phyloP scores from a whole-genome alignment of 108 stramenopile genomes.

The Craspedostauros australis region DNA sequence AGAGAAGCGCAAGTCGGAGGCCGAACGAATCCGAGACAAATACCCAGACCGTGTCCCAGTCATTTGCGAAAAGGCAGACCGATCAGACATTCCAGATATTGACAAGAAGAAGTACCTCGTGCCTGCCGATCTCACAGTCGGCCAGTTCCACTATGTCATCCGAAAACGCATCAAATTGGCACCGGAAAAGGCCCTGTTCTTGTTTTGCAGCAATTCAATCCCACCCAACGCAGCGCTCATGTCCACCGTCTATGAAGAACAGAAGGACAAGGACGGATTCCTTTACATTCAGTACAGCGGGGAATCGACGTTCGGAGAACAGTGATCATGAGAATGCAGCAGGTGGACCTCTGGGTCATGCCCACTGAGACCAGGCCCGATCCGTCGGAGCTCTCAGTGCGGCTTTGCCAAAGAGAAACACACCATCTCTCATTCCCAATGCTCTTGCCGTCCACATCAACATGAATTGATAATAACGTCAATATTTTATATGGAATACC shows the following conservation, averaged over 20 bases:
- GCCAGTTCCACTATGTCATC: conserved; percentile 98
- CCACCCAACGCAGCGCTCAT: conserved; percentile 92
- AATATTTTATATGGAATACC: too few relatives aligned
- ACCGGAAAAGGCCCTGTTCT: conserved; percentile 86
- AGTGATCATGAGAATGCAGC: too few relatives aligned
- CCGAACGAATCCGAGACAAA: conserved; percentile 89
- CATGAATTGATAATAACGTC: too few relatives aligned
- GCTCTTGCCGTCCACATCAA: too few relatives aligned
- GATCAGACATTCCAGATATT: conserved; percentile 97
- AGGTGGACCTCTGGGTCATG: too few relatives aligned
- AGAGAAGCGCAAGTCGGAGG: conserved; percentile 89
- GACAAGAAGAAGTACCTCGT: conserved; percentile 99
- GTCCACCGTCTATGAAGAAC: conserved; percentile 95
- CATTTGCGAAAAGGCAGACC: conserved; percentile 96
- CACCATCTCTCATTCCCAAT: too few relatives aligned
- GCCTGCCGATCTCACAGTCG: conserved; percentile 92
- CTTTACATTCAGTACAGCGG: conserved; percentile 98
- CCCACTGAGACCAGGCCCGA: too few relatives aligned
- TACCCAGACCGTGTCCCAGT: conserved; percentile 99
- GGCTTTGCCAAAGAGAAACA: too few relatives aligned
- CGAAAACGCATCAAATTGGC: conserved; percentile 95
- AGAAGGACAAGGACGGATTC: conserved; percentile 96
- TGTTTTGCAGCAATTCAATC: conserved; percentile 86
- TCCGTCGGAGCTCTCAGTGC: too few relatives aligned
- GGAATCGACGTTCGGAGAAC: conserved; percentile 94